Evolutionary conservation across 106 monocot species (phyloP).

Genomic region (Iris macrosiphon): DNA sequence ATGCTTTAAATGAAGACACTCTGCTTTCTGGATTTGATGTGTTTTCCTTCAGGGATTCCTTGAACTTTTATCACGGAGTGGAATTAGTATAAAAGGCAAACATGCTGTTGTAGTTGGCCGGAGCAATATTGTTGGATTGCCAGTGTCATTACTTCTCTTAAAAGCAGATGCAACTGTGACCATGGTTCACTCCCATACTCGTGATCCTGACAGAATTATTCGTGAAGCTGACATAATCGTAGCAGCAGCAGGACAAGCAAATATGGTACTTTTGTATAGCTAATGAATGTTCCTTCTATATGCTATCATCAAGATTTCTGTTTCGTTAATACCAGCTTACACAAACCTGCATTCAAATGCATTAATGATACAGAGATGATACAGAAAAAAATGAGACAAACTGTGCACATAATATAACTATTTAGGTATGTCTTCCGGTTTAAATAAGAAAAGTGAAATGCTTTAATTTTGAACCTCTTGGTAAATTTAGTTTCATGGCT

Average conservation of each 20-base stretch:
- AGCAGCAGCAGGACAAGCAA: constrained; percentile 84
- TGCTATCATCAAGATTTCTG: too few relatives aligned
- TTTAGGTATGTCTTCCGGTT: too few relatives aligned
- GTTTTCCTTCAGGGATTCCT: constrained; percentile 62
- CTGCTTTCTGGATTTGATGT: too few relatives aligned
- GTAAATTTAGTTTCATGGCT: too few relatives aligned
- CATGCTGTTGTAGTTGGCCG: constrained; percentile 78
- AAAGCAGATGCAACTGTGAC: constrained; percentile 91
- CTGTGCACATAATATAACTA: too few relatives aligned
- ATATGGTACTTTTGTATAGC: constrained; percentile 40
- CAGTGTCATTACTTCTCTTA: constrained; percentile 67
- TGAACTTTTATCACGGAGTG: constrained; percentile 82
- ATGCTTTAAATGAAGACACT: too few relatives aligned
- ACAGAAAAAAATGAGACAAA: too few relatives aligned
- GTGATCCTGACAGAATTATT: constrained; percentile 47
- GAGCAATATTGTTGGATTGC: constrained; percentile 90
- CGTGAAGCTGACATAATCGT: constrained; percentile 87
- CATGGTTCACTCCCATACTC: constrained; percentile 74
- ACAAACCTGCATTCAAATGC: too few relatives aligned
- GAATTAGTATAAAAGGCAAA: constrained; percentile 61
- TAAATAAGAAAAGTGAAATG: too few relatives aligned
- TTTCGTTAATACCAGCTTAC: too few relatives aligned
- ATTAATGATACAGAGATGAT: too few relatives aligned
- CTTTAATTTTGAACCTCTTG: too few relatives aligned
- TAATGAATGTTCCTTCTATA: background rate